Base-by-base conservation (phyloP, 306 rosid species). In the Prunus davidiana region DNA sequence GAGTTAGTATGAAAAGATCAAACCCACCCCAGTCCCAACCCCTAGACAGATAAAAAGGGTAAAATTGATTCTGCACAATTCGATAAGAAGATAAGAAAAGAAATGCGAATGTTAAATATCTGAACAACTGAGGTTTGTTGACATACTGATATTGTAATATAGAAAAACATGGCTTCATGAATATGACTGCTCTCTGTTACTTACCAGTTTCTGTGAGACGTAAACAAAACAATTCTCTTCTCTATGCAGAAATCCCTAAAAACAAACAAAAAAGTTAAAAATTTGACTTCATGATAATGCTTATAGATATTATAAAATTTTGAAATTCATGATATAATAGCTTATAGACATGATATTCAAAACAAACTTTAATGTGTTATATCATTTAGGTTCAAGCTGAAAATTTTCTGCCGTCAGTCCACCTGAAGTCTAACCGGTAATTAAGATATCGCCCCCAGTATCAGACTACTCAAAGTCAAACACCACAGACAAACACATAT, bases 231-330 rank as follows among this genome's bases (percentile, higher is more conserved):
- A 78, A 62, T 32, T 70, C 32, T 32, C 69, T 34, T 69, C 68
- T 9, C 15, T 51, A 57, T 8, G 63, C 47, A 19, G 65, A 69
- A 81, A 16, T 46, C 47, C 73, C 69, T 71, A 71, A 52, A 64
- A 60, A 25, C 19, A 38, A 65, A 64, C 18, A 2, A 6, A 5
- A 49, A 25, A 19, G 43, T 2, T 30, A 13, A 32, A 19, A 52
- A 24, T 57, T n/a, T 72, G 47, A 43, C 62, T 38, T 16, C 0
- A 47, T 20, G 43, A 47, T 8, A 34, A 43, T 15, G 41, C 67
- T 56, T 69, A 30, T 45, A 57, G 16, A 55, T 8, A 47, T 67
- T 30, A 56, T 65, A 68, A 38, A 32, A 64, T 24, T 57, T n/a
- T 72, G 47, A 43, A 43, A 47, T 38, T 16, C 0, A 47, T 20